Conservation (phyloP, 352 stramenopile genomes). For the Phytophthora sp. region DNA sequence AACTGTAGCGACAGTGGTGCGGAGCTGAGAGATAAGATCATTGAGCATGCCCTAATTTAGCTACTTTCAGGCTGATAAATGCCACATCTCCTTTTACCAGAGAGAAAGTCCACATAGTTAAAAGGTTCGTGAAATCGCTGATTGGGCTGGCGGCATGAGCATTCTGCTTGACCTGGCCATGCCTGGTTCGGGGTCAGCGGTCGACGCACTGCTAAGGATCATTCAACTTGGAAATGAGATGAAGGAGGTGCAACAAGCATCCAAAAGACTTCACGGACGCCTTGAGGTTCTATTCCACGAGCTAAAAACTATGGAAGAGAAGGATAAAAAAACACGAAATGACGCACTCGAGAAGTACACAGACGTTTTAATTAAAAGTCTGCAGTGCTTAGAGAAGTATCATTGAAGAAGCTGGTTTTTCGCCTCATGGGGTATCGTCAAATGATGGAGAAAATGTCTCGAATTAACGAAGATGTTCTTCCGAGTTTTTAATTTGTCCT, state of each 20-base stretch:
- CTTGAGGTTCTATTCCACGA: slow-evolving; percentile 1
- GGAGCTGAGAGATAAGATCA: too few relatives aligned
- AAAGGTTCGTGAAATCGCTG: too few relatives aligned
- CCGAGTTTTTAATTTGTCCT: slow-evolving; percentile 5
- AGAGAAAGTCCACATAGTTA: too few relatives aligned
- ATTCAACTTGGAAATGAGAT: slow-evolving; percentile 12
- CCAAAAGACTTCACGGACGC: neutral
- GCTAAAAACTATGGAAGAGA: slow-evolving; percentile 9
- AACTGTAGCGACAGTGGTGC: too few relatives aligned
- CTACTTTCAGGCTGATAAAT: too few relatives aligned
- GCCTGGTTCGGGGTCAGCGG: slow-evolving; percentile 4
- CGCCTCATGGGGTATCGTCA: neutral
- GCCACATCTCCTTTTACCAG: too few relatives aligned
- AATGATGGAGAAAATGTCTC: slow-evolving; percentile 9
- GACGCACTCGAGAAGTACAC: slow-evolving; percentile 7
- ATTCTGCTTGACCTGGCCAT: slow-evolving; percentile 11
- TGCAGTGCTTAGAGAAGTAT: slow-evolving; percentile 1
- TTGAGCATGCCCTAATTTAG: neutral
- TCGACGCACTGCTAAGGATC: slow-evolving; percentile 5
- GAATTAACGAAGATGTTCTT: slow-evolving; percentile 25
- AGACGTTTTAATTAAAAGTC: neutral
- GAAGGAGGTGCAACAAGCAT: slow-evolving; percentile 17
- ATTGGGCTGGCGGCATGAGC: too few relatives aligned
- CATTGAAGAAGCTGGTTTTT: neutral
- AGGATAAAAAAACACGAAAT: neutral